Conservation (phyloP, 495 filamentous ascomycete species). For the Daldinia vernicosa region DNA sequence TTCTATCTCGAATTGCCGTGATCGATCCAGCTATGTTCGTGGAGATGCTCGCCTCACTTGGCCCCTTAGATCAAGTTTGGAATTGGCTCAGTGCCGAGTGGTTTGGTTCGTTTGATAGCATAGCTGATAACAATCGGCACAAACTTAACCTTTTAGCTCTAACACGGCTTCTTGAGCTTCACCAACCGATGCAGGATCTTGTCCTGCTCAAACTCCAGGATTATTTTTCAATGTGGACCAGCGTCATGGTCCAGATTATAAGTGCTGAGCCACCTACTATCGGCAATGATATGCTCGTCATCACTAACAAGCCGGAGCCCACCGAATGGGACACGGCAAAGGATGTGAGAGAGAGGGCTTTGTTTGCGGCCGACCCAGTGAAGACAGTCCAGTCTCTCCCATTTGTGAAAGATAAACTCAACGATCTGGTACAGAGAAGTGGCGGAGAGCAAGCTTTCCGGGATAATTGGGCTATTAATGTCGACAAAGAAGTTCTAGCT, state of each 20-base stretch:
- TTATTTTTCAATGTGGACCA: slow-evolving; percentile 64
- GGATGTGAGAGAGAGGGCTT: slow-evolving; percentile 55
- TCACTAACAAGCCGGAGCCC: slow-evolving; percentile 73
- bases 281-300: slow-evolving; percentile 61
- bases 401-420: slow-evolving; percentile 74
- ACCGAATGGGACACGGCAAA: slow-evolving; percentile 76
- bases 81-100: slow-evolving; percentile 86
- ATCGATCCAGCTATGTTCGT: slow-evolving; percentile 72
- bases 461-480: slow-evolving; percentile 82
- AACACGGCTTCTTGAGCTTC: slow-evolving; percentile 77
- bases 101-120: slow-evolving; percentile 87
- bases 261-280: slow-evolving; percentile 21
- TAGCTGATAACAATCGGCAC: slow-evolving; percentile 74
- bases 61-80: slow-evolving; percentile 58
- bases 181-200: slow-evolving; percentile 59
- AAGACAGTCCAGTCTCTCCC: slow-evolving; percentile 73
- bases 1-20: slow-evolving; percentile 83
- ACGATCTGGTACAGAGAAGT: slow-evolving; percentile 67
- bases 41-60: slow-evolving; percentile 60
- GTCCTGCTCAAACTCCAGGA: slow-evolving; percentile 60
- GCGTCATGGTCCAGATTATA: slow-evolving; percentile 54
- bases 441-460: slow-evolving; percentile 80
- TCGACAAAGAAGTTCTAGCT: slow-evolving; percentile 79
- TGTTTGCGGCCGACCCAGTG: slow-evolving; percentile 72
- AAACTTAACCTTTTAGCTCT: slow-evolving; percentile 86